Evolutionary conservation across 257 asterid species (phyloP), one percentile per base, ranked within the genome.

Genomic region (Ocimum tenuiflorum): DNA sequence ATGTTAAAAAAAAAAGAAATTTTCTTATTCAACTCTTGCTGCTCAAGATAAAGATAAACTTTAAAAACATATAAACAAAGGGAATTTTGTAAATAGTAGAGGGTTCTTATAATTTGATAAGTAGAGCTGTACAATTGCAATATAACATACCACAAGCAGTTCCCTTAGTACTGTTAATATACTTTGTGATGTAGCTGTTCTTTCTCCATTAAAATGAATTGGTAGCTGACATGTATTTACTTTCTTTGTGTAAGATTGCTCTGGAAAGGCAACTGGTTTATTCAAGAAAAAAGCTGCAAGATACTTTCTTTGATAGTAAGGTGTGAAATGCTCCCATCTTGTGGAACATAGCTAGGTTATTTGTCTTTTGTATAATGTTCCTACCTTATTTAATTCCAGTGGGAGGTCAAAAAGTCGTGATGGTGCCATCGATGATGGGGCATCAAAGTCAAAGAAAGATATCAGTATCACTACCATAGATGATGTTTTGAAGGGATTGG

Each of bases 281-380:
- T 84, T 47, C 95, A 91, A 80, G 98, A 89, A 85, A 87, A 89
- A 78, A 89, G 96, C 87, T 89, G 96, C 68, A 88, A 82, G 86
- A 85, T 91, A 79, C 95, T 91, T 63, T 80, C 98, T 61, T 71
- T 85, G 77, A 79, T 90, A 51, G 90, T 73, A 68, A 90, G 97
- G 95, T 90, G 78, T 19, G 75, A 53, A 48, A 50, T 17, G 12
- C 46, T 35, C 47, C 45, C 63, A 46, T 43, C 23, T 45, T 68
- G 43, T 52, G 61, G 43, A 27, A 64, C 65, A 38, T 15, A 13
- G 51, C 41, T 33, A 12, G 27, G 18, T 39, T 4, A 27, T 70
- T 47, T 58, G 60, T 50, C 69, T 60, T 60, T 23, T 33, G 17
- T 52, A n/a, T 49, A 60, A 73, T 71, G 8, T 63, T 73, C 29